Conservation (phyloP, 192 early-diverging fungal genomes). For the Entomortierella parvispora region DNA sequence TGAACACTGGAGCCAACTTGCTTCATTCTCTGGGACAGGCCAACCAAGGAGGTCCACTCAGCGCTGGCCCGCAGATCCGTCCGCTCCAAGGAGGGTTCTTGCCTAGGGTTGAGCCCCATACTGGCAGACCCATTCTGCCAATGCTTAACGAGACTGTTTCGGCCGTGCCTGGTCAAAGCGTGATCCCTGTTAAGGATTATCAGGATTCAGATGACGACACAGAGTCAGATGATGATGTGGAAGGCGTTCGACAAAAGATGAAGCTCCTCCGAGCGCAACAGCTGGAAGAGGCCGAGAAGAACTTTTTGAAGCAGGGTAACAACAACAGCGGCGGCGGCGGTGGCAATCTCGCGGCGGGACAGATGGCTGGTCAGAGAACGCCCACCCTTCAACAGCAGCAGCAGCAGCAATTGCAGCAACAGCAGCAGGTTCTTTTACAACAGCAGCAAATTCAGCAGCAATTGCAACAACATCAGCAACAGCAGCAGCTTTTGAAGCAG, state of each 20-base stretch:
- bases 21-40: constrained; percentile 38
- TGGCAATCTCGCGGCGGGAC: constrained; percentile 3
- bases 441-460: constrained; percentile 46
- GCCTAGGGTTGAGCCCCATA: constrained; percentile 41
- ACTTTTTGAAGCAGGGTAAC: constrained; percentile 34
- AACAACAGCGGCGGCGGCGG: neutral
- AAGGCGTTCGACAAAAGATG: constrained; percentile 61
- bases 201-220: constrained; percentile 60
- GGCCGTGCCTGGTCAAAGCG: constrained; percentile 49
- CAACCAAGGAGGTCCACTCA: constrained; percentile 19
- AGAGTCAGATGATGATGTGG: constrained; percentile 64
- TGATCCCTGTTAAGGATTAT: constrained; percentile 45
- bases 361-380: constrained; percentile 15
- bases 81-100: constrained; percentile 51
- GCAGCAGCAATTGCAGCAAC: constrained; percentile 28
- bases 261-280: constrained; percentile 56
- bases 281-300: constrained; percentile 44
- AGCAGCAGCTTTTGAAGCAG: constrained; percentile 39
- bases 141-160: constrained; percentile 53
- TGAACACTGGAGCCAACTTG: constrained; percentile 16
- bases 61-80: constrained; percentile 28
- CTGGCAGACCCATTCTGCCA: constrained; percentile 46
- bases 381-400: constrained; percentile 29
- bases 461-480: constrained; percentile 37
- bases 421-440: constrained; percentile 39